phyloP scores from a whole-genome alignment of 2,329 filamentous ascomycete species.

The Neonectria faginata region DNA sequence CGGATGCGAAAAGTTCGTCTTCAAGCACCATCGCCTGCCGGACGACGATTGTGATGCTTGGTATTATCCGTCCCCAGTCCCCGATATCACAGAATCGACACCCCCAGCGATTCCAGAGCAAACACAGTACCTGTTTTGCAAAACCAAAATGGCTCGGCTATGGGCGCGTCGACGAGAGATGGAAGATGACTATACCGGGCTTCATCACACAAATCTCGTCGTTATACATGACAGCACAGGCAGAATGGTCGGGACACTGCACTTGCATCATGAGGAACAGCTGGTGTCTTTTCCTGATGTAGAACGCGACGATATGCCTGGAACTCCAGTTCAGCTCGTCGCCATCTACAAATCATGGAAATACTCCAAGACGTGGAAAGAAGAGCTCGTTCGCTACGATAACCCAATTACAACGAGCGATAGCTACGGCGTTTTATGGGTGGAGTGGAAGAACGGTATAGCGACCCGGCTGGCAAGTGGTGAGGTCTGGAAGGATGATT shows the following conservation, averaged over 20 bases:
- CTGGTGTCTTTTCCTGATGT: conserved; percentile 3
- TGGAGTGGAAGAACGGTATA: conserved; percentile 19
- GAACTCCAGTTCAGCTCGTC: conserved; percentile 1
- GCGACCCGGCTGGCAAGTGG: conserved; percentile 19
- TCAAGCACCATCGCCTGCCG: neutral
- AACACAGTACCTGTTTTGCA: conserved; percentile 24
- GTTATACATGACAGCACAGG: neutral
- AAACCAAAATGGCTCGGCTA: conserved; percentile 10
- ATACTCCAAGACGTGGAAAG: conserved; percentile 1
- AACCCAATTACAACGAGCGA: neutral
- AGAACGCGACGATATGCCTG: neutral
- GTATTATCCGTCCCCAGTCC: conserved; percentile 26
- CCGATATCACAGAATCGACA: conserved; percentile 15
- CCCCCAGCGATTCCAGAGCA: conserved; percentile 22
- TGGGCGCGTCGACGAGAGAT: neutral
- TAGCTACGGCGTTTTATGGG: conserved; percentile 22
- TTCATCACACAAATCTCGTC: neutral
- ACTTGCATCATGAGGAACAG: conserved; percentile 8
- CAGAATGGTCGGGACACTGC: neutral
- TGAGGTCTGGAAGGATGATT: neutral
- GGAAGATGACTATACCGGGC: neutral
- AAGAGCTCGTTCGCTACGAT: neutral
- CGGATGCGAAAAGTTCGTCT: conserved; percentile 13
- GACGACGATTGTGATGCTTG: neutral
- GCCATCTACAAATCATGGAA: conserved; percentile 6